Base-by-base conservation (phyloP, 768 basidiomycete species). In the Exsudoporus frostii region DNA sequence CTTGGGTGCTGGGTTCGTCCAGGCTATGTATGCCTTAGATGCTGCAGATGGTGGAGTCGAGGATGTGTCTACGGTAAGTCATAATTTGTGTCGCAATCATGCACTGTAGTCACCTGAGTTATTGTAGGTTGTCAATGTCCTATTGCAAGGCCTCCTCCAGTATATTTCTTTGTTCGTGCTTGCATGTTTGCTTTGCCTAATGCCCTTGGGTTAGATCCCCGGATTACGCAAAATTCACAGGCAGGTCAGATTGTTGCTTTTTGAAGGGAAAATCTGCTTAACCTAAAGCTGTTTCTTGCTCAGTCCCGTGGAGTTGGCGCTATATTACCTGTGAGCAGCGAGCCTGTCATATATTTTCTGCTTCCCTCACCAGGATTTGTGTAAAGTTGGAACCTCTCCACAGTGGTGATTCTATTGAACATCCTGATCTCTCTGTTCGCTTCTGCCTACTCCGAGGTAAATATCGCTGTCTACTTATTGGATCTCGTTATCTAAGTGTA, bases 341-440 rank as follows among this genome's bases (percentile, higher is more conserved):
- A 32, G 25, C 14, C 37, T n/a, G 54, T 30, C 11, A 17, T 17
- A 43, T 19, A 20, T 32, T 43, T 36, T 22, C 42, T 30, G 38
- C 33, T 40, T n/a, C 19, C 43, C 45, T 53, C 36, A 45, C 27
- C 15, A 46, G 46, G 20, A 24, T 32, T 42, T 42, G 30, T 32
- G 13, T 45, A 43, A 42, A 88, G 86, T 40, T 95, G 92, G 92
- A 92, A 86, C 71, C 80, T 91, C 49, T 79, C 85, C 20, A 87
- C 90, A 3, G 88, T 83, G 17, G 79, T 97, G 45, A 81, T 98
- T 49, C 78, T 97, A 45, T 81, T 97, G 67, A 98, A 98, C 66
- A 85, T 98, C 65, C 78, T 98, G 64, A 93, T 98, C 61, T 97
- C 94, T n/a, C 73, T 98, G 61, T 97, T 97, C 68, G 85, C 93